phyloP scores from a whole-genome alignment of 257 asterid species.

The Datura wrightii region DNA sequence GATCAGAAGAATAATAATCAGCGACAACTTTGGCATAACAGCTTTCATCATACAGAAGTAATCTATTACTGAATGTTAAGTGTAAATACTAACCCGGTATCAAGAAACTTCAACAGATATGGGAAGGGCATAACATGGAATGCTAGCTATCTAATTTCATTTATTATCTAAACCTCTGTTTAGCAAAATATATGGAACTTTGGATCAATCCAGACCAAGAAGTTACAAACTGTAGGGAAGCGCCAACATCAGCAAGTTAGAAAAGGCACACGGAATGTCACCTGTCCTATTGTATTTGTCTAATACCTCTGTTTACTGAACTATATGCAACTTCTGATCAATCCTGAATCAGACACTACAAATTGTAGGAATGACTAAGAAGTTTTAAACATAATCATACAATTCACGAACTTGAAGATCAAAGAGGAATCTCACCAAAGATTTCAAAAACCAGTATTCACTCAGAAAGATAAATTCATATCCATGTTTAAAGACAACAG shows the following conservation, averaged over 20 bases:
- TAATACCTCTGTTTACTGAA: constrained; percentile 14
- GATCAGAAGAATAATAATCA: constrained; percentile 23
- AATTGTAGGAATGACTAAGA: constrained; percentile 9
- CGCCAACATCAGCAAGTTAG: neutral
- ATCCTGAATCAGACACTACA: neutral
- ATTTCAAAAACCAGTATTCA: neutral
- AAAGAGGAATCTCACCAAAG: neutral
- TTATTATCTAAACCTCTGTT: neutral
- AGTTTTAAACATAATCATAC: neutral
- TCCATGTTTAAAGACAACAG: neutral
- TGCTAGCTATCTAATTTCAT: constrained; percentile 1
- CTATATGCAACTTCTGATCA: neutral
- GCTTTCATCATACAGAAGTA: neutral
- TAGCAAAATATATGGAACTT: neutral
- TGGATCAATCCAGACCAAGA: neutral
- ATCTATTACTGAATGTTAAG: neutral
- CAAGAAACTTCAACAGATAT: constrained; percentile 18
- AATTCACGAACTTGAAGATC: constrained; percentile 17
- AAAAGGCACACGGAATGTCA: neutral
- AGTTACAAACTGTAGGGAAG: neutral
- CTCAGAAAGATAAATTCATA: constrained; percentile 9
- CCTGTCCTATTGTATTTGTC: neutral
- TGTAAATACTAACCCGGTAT: neutral
- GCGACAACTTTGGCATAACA: neutral
- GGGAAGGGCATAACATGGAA: constrained; percentile 7